A percentile compares a stretch with the other conserved stretches of the same genome.
phyloP scores from a whole-genome alignment of 345 rosid species.

The Corymbia maculata region DNA sequence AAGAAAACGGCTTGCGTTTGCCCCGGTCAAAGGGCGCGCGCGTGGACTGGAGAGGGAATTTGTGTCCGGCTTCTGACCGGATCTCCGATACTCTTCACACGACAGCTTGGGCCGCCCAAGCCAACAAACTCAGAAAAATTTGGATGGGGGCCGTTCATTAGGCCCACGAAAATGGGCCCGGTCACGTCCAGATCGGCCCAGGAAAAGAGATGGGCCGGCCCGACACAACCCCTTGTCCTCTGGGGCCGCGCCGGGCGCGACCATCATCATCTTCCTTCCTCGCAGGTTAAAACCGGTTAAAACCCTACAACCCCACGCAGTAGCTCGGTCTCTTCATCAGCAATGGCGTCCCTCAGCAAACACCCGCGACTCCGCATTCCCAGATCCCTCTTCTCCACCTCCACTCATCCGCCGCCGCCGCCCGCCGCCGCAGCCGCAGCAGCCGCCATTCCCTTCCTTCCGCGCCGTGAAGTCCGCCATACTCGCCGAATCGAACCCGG shows the following conservation, averaged over 20 bases:
- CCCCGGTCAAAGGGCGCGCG: background rate
- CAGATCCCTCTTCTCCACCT: constrained; percentile 3
- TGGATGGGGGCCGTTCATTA: background rate
- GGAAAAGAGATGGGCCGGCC: background rate
- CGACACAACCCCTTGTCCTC: background rate
- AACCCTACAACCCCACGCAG: background rate
- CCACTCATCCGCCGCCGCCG: background rate
- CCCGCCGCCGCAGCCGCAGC: background rate
- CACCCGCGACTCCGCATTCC: background rate
- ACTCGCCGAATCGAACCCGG: constrained; percentile 14
- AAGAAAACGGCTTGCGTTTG: background rate
- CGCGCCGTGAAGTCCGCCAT: constrained; percentile 19
- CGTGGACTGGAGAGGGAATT: background rate
- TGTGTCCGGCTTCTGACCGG: background rate
- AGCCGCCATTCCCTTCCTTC: constrained; percentile 10
- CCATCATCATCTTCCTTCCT: background rate
- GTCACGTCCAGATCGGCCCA: background rate
- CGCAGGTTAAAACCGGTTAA: background rate
- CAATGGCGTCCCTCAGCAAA: constrained; percentile 12
- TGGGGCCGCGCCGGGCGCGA: background rate
- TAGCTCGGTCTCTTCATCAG: background rate
- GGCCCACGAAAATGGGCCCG: background rate
- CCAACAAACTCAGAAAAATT: background rate
- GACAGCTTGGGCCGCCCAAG: background rate
- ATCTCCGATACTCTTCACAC: background rate